Percentiles rank a stretch among this genome's conserved stretches.
Evolutionary conservation across 768 basidiomycete genomes (phyloP).

Genomic region (Russula griseocarnosa): DNA sequence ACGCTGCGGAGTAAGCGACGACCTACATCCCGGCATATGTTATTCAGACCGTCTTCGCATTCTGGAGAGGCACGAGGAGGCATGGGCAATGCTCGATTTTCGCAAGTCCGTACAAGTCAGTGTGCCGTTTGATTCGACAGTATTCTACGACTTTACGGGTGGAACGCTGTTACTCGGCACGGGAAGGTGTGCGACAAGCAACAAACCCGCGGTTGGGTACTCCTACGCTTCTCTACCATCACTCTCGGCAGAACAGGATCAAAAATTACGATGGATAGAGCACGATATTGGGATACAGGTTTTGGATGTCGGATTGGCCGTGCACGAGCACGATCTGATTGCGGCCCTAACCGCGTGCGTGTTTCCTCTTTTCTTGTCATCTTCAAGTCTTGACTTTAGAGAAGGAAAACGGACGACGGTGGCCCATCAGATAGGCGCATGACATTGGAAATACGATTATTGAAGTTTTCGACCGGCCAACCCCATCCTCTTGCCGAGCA

Average conservation of each 20-base stretch:
- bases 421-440: neutral
- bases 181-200: neutral
- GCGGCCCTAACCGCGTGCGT: slow-evolving; percentile 25
- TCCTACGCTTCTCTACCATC: slow-evolving; percentile 22
- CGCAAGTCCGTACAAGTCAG: neutral
- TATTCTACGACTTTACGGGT: slow-evolving; percentile 29
- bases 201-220: slow-evolving; percentile 14
- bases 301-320: slow-evolving; percentile 25
- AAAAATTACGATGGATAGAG: slow-evolving; percentile 2
- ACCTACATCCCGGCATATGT: slow-evolving; percentile 7
- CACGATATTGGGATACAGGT: slow-evolving; percentile 15
- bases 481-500: slow-evolving; percentile 21
- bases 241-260: neutral
- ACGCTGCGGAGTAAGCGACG: slow-evolving; percentile 17
- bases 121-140: slow-evolving; percentile 23
- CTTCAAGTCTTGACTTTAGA: neutral
- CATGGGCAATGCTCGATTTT: slow-evolving; percentile 21
- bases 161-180: slow-evolving; percentile 27
- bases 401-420: slow-evolving; percentile 6
- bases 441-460: slow-evolving; percentile 21
- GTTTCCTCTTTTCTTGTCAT: neutral
- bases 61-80: slow-evolving; percentile 20
- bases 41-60: slow-evolving; percentile 17
- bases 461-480: slow-evolving; percentile 25
- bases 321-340: slow-evolving; percentile 26